Base-by-base conservation (phyloP, 2,329 filamentous ascomycete species). In the Shiraia sp. region DNA sequence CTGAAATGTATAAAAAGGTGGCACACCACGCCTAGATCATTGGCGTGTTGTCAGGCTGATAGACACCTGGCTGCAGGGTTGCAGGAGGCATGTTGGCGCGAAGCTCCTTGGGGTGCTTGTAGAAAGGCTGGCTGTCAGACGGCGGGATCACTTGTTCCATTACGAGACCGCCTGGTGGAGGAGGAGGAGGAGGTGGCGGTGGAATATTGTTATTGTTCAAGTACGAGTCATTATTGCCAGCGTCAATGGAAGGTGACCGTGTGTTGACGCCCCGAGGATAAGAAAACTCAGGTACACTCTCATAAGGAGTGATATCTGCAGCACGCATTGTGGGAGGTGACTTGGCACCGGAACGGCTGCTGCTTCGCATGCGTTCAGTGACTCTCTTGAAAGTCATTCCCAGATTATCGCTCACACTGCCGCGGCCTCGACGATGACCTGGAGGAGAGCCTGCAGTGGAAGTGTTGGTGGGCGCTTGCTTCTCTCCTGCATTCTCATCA, bases 311-410 rank as follows among this genome's bases (percentile, higher is more conserved):
- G 9, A 59, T 54, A n/a, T 57, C 47, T 15, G 59, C 44, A 26
- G 49, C 31, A 15, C 59, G 55, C 23, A 54, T 42, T 4, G 68
- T 61, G 3, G 73, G 72, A 5, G 76, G 75, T 3, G 73, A 75
- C 41, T 75, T 77, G 40, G 71, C 70, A 17, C 78, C 72, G 28
- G 75, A 77, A 39, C 80, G 76, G 49, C 75, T 79, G 36, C 72
- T 79, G 59, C 76, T 81, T 27, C 81, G 74, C 74, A 83, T 81
- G 15, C 80, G 75, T n/a, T 79, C 79, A 3, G 79, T 77, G 14
- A 83, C 71, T 40, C 66, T 55, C 40, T 67, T 66, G 49, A 72
- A 70, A 10, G 65, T 67, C 52, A 75, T 79, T 19, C 78, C 76
- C 25, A 84, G 73, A 43, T 75, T 79, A 38, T 83, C 80, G 52